Evolutionary conservation across 2,329 filamentous ascomycete genomes (phyloP), one percentile per base, ranked within the genome.

Genomic region (Aspergillus pseudoterreus): DNA sequence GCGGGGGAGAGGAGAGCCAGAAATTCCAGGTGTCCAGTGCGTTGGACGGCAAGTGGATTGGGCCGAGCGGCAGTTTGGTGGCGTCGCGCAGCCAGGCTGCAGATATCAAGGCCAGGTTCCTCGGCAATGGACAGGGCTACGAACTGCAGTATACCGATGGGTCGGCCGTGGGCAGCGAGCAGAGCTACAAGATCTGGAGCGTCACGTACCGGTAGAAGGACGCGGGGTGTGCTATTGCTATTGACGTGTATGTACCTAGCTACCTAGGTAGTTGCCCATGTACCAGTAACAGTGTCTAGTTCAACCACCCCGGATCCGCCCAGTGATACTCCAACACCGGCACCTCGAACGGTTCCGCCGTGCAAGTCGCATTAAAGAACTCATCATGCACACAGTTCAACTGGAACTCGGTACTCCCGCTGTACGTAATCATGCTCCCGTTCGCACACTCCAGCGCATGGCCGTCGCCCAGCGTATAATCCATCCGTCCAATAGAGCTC

Each of bases 1-100:
- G 63, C 5, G 30, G 55, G 0, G 63, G 62, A 12, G 61, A 61
- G 38, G 66, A 69, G 35, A 69, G 65, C 27, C 61, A 62, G 3
- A 58, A 67, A 2, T 76, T 75, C 60, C 68, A 62, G 2, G 64
- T 77, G 38, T 72, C 69, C 24, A 75, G 70, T 53, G 72, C 73
- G 3, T 56, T 71, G 11, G 73, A 77, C 59, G 69, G 71, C 4
- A 63, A 62, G 49, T 75, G 69, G 62, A 56, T 75, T 15, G 70
- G 67, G 1, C 21, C 53, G 1, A 22, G 55, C 6, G 60, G 60
- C 2, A 51, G 22, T 2, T 45, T 71, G 30, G 51, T 67, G 10
- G 51, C 59, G 30, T 50, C 56, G 17, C 45, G 43, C 24, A 15
- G 58, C 10, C 9, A 57, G 36, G 69, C 69, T 2, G 61, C 62